Conservation (phyloP, 805 yeast species). For the Priceomyces carsonii region DNA sequence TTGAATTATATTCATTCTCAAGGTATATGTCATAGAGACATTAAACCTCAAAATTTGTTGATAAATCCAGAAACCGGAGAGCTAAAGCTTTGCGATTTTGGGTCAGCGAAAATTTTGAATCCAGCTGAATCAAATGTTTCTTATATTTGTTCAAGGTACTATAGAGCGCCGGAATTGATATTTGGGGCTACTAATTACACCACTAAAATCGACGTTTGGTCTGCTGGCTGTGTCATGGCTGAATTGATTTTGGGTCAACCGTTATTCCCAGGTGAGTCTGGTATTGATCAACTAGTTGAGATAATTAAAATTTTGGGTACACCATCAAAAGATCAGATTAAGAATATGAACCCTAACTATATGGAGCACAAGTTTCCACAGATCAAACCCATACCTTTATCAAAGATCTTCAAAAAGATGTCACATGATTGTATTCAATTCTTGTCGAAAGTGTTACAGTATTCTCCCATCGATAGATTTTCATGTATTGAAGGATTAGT, state of each 20-base stretch:
- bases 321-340: constrained; percentile 88
- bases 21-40: constrained; percentile 90
- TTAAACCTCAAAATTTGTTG: constrained; percentile 85
- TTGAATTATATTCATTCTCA: constrained; percentile 74
- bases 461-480: constrained; percentile 67
- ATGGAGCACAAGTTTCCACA: constrained; percentile 96
- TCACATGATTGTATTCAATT: constrained; percentile 56
- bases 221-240: constrained; percentile 98
- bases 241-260: constrained; percentile 95
- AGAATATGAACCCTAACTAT: constrained; percentile 94
- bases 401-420: constrained; percentile 62
- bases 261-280: constrained; percentile 95
- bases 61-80: constrained; percentile 85
- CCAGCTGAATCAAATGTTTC: constrained; percentile 94
- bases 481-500: constrained; percentile 56
- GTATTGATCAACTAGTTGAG: constrained; percentile 96
- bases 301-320: constrained; percentile 95
- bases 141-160: constrained; percentile 94
- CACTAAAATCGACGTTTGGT: constrained; percentile 96
- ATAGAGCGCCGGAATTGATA: constrained; percentile 95
- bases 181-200: constrained; percentile 97
- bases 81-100: constrained; percentile 93
- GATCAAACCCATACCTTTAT: constrained; percentile 74
- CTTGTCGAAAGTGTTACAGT: constrained; percentile 58
- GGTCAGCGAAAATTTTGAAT: constrained; percentile 87